A percentile compares a stretch with the other conserved stretches of the same genome.
These are phyloP conservation scores for Paraconiothyrium sp. DNA, from an alignment of 2,329 filamentous ascomycete species.

Conservation along the genomic window DNA sequence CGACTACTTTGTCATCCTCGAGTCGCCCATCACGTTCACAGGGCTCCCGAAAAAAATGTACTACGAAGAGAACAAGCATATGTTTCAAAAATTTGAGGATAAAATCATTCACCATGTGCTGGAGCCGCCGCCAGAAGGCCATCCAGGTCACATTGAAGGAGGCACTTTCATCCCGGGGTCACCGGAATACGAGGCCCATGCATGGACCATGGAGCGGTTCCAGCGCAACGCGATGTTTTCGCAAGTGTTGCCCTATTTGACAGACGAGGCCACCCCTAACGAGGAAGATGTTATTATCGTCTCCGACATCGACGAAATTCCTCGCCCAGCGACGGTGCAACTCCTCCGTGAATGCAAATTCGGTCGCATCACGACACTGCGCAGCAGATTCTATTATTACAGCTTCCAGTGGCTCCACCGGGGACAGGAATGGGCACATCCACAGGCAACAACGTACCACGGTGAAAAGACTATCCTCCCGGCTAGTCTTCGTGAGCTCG, in stretches of 20 bases:
- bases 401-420: conserved; percentile 21
- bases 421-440: conserved; percentile 16
- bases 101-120: conserved; percentile 71
- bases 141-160: conserved; percentile 48
- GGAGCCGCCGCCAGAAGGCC: conserved; percentile 44
- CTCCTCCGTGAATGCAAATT: conserved; percentile 21
- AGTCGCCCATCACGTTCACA: conserved; percentile 68
- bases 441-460: conserved; percentile 19
- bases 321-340: conserved; percentile 34
- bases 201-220: conserved; percentile 63
- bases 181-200: conserved; percentile 20
- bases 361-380: conserved; percentile 17
- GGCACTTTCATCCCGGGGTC: conserved; percentile 27
- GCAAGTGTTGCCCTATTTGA: conserved; percentile 63
- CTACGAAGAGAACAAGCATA: conserved; percentile 62
- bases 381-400: conserved; percentile 20
- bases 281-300: conserved; percentile 67
- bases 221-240: conserved; percentile 67
- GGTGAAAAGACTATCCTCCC: conserved; percentile 13
- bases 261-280: conserved; percentile 52
- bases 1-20: conserved; percentile 73
- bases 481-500: conserved; percentile 16
- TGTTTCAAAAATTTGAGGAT: conserved; percentile 63
- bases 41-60: conserved; percentile 64
- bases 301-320: conserved; percentile 70